Evolutionary conservation across 768 basidiomycete genomes (phyloP).

Genomic region (Amanita subjunquillea): DNA sequence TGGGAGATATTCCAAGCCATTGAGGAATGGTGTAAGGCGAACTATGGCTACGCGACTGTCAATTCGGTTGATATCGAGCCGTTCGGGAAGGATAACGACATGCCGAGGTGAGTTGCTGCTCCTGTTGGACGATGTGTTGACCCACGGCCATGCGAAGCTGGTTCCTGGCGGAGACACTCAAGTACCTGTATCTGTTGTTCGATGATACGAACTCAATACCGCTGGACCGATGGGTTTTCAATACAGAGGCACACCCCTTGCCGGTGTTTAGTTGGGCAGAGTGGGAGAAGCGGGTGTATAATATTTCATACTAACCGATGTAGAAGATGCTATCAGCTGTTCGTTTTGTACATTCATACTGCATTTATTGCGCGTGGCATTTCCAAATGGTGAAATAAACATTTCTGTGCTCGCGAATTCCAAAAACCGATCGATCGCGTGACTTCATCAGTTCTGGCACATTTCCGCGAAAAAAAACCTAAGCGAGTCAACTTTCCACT

Average conservation of each 20-base stretch:
- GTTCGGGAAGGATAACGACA: constrained; percentile 35
- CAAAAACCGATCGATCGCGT: too few species aligned
- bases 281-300: constrained; percentile 37
- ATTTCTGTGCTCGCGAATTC: too few species aligned
- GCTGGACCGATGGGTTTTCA: constrained; percentile 47
- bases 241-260: constrained; percentile 65
- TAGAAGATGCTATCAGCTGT: too few species aligned
- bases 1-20: constrained; percentile 61
- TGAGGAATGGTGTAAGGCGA: constrained; percentile 42
- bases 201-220: constrained; percentile 34
- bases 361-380: neutral
- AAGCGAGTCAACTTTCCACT: too few species aligned
- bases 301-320: constrained; percentile 14
- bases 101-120: constrained; percentile 52
- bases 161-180: constrained; percentile 40
- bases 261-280: constrained; percentile 53
- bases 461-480: too few species aligned
- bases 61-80: constrained; percentile 28
- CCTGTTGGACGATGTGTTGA: neutral
- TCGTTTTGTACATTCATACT: too few species aligned
- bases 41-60: constrained; percentile 50
- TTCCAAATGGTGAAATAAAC: neutral
- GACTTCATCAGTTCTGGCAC: too few species aligned
- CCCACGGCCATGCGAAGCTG: constrained; percentile 17
- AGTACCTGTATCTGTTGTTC: constrained; percentile 61